Evolutionary conservation across 441 rosid genomes (phyloP).

Genomic region (Biscutella laevigata): DNA sequence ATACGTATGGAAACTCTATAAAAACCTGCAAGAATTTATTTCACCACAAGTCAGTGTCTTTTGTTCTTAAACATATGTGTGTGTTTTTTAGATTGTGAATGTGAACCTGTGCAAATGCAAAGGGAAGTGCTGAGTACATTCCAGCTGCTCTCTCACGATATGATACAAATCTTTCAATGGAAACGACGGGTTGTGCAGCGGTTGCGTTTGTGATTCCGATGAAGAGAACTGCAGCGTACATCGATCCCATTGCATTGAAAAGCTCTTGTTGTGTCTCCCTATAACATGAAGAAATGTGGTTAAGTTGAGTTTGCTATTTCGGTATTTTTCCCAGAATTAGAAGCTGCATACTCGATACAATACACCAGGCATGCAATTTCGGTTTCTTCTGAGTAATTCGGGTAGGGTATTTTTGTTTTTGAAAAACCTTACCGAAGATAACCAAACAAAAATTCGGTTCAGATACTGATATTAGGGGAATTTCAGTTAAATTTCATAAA

Average conservation of each 20-base stretch:
- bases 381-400: too few relatives aligned
- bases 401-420: too few relatives aligned
- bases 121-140: slow-evolving; percentile 85
- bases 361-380: too few relatives aligned
- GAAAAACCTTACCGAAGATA: too few relatives aligned
- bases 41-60: not conserved
- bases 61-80: too few relatives aligned
- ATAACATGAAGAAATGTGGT: slow-evolving; percentile 14
- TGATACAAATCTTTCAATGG: slow-evolving; percentile 86
- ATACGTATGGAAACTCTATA: slow-evolving; percentile 91
- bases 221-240: slow-evolving; percentile 84
- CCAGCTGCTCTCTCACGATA: slow-evolving; percentile 95
- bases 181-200: slow-evolving; percentile 92
- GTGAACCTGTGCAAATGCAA: slow-evolving; percentile 83
- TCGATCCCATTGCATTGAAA: slow-evolving; percentile 86
- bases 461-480: too few relatives aligned
- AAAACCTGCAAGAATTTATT: slow-evolving; percentile 43
- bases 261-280: slow-evolving; percentile 77
- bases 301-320: not conserved
- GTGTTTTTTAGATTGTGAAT: too few relatives aligned
- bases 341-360: not conserved
- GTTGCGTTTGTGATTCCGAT: slow-evolving; percentile 81
- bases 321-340: not conserved
- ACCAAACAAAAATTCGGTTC: too few relatives aligned
- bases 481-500: too few relatives aligned